Evolutionary conservation across 2,329 filamentous ascomycete genomes (phyloP).

Genomic region (Penicillium sp.): DNA sequence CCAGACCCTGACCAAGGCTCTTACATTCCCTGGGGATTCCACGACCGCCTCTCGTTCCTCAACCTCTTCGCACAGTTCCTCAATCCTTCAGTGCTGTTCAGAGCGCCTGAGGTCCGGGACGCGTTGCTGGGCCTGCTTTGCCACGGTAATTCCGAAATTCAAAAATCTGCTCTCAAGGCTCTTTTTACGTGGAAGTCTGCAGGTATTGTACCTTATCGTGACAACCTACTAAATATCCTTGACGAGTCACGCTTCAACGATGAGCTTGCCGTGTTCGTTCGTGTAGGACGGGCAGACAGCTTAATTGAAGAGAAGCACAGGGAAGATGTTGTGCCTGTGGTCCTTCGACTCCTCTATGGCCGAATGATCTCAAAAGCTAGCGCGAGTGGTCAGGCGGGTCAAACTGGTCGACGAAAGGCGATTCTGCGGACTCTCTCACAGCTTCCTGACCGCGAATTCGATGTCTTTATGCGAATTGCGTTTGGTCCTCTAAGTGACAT

Average conservation of each 20-base stretch:
- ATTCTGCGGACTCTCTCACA: conserved; percentile 79
- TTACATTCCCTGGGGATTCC: conserved; percentile 49
- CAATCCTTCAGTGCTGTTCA: conserved; percentile 85
- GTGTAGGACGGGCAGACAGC: conserved; percentile 67
- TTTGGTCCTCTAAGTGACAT: conserved; percentile 71
- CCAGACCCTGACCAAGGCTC: conserved; percentile 17
- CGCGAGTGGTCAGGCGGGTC: conserved; percentile 74
- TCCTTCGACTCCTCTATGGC: conserved; percentile 87
- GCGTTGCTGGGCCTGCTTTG: conserved; percentile 76
- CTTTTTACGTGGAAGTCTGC: conserved; percentile 88
- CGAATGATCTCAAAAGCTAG: conserved; percentile 84
- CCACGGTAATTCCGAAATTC: conserved; percentile 89
- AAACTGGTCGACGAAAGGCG: conserved; percentile 75
- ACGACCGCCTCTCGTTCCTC: conserved; percentile 82
- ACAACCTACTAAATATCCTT: conserved; percentile 82
- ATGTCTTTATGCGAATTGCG: conserved; percentile 81
- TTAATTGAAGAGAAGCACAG: conserved; percentile 76
- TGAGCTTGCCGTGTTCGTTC: conserved; percentile 87
- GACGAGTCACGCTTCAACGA: conserved; percentile 93
- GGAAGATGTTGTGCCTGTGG: conserved; percentile 76
- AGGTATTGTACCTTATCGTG: conserved; percentile 76
- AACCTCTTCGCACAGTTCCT: conserved; percentile 80
- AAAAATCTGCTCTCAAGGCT: conserved; percentile 81
- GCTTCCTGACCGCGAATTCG: conserved; percentile 74
- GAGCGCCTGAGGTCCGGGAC: conserved; percentile 74